Conservation (phyloP, 202 grass and related monocot genomes). For the Setaria viridis region DNA sequence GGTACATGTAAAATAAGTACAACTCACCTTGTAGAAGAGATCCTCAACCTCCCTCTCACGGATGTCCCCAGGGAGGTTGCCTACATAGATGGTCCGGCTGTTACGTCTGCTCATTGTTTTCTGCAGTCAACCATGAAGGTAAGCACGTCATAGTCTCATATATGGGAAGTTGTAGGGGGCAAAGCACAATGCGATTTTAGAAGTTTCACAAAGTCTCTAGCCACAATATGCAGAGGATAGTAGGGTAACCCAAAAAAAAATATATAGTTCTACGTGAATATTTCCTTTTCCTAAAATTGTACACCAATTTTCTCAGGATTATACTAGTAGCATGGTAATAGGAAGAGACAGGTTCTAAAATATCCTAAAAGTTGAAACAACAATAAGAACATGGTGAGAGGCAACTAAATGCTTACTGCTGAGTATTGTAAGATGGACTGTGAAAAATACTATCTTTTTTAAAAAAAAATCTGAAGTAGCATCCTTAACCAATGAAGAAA, state of each 20-base stretch:
- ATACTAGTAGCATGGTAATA: constrained; percentile 4
- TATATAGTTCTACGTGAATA: too few species aligned
- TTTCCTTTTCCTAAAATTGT: too few species aligned
- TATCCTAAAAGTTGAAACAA: too few species aligned
- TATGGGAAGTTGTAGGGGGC: neutral
- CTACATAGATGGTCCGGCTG: constrained; percentile 83
- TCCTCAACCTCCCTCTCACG: constrained; percentile 93
- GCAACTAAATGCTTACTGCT: neutral
- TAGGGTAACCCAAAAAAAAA: neutral
- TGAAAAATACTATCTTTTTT: neutral
- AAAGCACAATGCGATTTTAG: neutral
- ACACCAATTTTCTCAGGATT: neutral
- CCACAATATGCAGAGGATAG: neutral
- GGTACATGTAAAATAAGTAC: constrained; percentile 8
- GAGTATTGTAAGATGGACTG: neutral
- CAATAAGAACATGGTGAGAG: neutral
- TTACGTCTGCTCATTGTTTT: constrained; percentile 72
- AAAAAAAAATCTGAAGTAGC: neutral
- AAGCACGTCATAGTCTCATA: constrained; percentile 34
- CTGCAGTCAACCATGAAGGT: constrained; percentile 16
- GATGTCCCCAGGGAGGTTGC: constrained; percentile 92
- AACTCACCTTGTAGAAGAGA: constrained; percentile 83
- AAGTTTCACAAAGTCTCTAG: neutral
- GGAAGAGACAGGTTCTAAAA: neutral
- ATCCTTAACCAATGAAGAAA: neutral